Conservation (phyloP, 2,329 filamentous ascomycete genomes). For the Pseudocercospora crystallina region DNA sequence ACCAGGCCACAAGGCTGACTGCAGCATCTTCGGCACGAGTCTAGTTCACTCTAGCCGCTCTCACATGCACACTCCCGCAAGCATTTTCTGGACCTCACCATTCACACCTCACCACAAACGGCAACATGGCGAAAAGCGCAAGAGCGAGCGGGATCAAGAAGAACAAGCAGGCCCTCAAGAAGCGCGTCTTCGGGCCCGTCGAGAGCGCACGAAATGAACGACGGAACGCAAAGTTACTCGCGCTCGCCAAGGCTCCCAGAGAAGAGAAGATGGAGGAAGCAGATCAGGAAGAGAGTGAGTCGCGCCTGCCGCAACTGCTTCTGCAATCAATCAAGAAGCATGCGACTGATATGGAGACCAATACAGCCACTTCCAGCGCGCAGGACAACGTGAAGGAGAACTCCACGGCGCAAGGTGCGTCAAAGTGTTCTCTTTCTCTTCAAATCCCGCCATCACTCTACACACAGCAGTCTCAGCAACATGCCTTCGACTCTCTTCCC, state of each 20-base stretch:
- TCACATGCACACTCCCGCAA: background rate
- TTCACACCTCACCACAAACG: constrained; percentile 13
- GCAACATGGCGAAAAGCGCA: constrained; percentile 80
- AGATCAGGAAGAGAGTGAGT: constrained; percentile 37
- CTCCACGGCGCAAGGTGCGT: background rate
- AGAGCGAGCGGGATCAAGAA: constrained; percentile 76
- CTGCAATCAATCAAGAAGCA: background rate
- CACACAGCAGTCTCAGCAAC: constrained; percentile 9
- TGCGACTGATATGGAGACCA: background rate
- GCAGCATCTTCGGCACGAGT: no score
- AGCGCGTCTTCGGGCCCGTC: constrained; percentile 78
- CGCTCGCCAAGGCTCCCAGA: constrained; percentile 74
- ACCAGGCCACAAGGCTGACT: no score
- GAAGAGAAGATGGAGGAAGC: constrained; percentile 58
- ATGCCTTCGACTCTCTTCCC: background rate
- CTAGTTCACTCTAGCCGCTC: background rate
- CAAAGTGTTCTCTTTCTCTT: background rate
- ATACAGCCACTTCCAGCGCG: constrained; percentile 4
- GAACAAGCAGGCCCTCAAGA: constrained; percentile 79
- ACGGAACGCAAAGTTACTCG: constrained; percentile 80
- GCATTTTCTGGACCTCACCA: background rate
- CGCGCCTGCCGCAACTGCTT: background rate
- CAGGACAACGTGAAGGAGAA: constrained; percentile 4
- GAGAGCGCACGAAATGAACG: constrained; percentile 78
- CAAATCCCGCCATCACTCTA: background rate